Conservation (phyloP, 768 basidiomycete genomes). For the Leccinum imitatum region DNA sequence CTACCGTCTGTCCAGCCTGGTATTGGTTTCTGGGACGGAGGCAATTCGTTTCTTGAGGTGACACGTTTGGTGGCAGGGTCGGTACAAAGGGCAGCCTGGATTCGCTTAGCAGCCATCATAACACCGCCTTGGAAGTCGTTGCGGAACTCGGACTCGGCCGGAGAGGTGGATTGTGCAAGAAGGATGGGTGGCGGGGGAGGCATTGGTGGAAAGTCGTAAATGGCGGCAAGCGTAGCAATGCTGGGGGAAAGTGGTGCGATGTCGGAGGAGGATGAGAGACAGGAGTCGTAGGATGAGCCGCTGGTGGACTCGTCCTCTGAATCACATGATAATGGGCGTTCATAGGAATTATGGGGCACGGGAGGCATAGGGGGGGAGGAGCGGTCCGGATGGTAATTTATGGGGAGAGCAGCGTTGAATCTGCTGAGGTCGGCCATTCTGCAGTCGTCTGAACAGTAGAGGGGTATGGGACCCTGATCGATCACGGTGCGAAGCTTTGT, state of each 20-base stretch:
- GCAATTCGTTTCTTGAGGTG: slow-evolving; percentile 30
- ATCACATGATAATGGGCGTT: too few relatives aligned
- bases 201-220: slow-evolving; percentile 50
- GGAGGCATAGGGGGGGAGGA: too few relatives aligned
- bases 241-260: slow-evolving; percentile 23
- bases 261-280: slow-evolving; percentile 27
- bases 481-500: slow-evolving; percentile 65
- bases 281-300: slow-evolving; percentile 40
- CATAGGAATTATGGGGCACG: too few relatives aligned
- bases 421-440: slow-evolving; percentile 55
- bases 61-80: slow-evolving; percentile 41
- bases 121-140: slow-evolving; percentile 56
- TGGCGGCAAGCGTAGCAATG: slow-evolving; percentile 40
- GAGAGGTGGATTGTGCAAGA: slow-evolving; percentile 18
- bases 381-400: slow-evolving; percentile 47
- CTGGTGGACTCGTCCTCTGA: slow-evolving; percentile 43
- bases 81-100: slow-evolving; percentile 46
- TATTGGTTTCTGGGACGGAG: slow-evolving; percentile 42
- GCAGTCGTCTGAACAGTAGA: slow-evolving; percentile 85
- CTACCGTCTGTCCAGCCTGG: slow-evolving; percentile 72
- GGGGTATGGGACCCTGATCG: slow-evolving; percentile 75
- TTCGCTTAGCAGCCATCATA: slow-evolving; percentile 67
- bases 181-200: slow-evolving; percentile 51
- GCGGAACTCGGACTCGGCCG: slow-evolving; percentile 31
- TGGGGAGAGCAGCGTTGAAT: slow-evolving; percentile 39